A percentile compares a stretch with the other conserved stretches of the same genome.
phyloP scores from a whole-genome alignment of 106 monocot species.

The Iris macrosiphon region DNA sequence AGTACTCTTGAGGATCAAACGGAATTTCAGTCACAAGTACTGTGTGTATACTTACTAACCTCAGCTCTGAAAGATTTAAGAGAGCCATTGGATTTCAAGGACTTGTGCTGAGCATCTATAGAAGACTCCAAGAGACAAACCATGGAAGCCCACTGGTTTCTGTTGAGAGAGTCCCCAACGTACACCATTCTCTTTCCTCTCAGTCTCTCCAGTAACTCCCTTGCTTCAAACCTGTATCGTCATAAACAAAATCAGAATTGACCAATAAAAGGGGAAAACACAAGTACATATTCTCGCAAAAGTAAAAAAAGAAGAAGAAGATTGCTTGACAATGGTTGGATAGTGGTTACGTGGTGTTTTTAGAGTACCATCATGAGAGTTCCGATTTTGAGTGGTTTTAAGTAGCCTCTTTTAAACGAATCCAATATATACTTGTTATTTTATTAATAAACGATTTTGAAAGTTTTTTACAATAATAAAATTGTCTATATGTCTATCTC shows the following conservation, averaged over 20 bases:
- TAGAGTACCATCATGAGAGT: too few species aligned
- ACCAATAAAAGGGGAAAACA: too few species aligned
- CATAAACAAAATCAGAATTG: not conserved
- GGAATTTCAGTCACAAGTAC: not conserved
- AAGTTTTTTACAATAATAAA: too few species aligned
- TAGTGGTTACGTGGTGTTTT: too few species aligned
- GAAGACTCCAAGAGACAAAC: constrained; percentile 59
- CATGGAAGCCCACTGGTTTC: constrained; percentile 79
- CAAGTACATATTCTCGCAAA: too few species aligned
- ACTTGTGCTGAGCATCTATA: constrained; percentile 29
- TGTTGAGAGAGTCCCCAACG: constrained; percentile 69
- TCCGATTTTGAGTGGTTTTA: too few species aligned
- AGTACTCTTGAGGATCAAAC: not conserved
- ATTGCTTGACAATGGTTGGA: too few species aligned
- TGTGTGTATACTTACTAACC: constrained; percentile 15
- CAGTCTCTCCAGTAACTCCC: constrained; percentile 49
- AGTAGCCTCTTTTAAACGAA: too few species aligned
- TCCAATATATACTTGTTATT: too few species aligned
- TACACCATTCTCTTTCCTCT: constrained; percentile 47
- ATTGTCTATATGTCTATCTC: too few species aligned
- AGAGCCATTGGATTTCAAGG: constrained; percentile 38
- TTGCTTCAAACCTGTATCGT: constrained; percentile 43
- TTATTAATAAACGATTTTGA: too few species aligned
- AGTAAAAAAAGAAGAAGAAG: not conserved
- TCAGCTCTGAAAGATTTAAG: constrained; percentile 55